Percentiles rank a stretch among this genome's conserved stretches.
Conservation (phyloP, 768 basidiomycete genomes). For the Multifurca ochricompacta region DNA sequence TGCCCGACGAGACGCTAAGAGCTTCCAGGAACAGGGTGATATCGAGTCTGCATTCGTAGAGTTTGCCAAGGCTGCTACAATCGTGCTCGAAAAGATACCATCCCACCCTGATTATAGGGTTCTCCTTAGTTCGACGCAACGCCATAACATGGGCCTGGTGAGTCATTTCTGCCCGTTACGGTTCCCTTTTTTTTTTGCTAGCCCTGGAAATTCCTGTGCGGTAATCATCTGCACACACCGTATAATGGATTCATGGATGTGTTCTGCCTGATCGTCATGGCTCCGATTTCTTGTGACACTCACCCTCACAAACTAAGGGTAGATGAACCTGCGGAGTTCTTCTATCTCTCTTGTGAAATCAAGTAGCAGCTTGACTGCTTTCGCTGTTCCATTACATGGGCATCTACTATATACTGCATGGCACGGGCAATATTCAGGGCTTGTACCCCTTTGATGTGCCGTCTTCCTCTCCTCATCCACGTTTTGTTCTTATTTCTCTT, state of each 20-base stretch:
- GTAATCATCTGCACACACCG: not conserved
- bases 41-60: conserved; percentile 66
- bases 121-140: conserved; percentile 48
- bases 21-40: conserved; percentile 37
- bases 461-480: not conserved
- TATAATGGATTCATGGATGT: not conserved
- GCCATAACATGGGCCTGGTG: conserved; percentile 62
- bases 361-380: not conserved
- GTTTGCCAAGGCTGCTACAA: conserved; percentile 64
- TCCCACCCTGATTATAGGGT: conserved; percentile 56
- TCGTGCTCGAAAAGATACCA: conserved; percentile 75
- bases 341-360: no score
- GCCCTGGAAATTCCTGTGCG: not conserved
- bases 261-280: not conserved
- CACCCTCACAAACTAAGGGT: not conserved
- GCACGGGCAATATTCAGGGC: not conserved
- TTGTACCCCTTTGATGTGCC: not conserved
- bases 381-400: not conserved
- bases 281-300: not conserved
- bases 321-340: not conserved
- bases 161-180: conserved; percentile 30
- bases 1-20: conserved; percentile 38
- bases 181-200: conserved; percentile 3
- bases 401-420: not conserved
- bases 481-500: not conserved